Conservation (phyloP, 1,139 yeast genomes). For the Candida tropicalis region DNA sequence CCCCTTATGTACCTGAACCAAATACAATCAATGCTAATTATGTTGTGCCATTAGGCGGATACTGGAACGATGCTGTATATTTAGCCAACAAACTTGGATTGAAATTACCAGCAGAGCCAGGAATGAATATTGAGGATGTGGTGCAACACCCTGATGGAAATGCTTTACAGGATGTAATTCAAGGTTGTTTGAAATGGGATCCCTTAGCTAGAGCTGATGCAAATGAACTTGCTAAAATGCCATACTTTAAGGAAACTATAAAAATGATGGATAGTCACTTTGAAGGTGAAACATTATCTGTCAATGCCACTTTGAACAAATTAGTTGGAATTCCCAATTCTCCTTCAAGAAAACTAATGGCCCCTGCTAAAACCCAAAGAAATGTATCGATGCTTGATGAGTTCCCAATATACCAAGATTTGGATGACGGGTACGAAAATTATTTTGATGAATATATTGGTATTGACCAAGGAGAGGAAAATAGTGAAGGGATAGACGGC, state of each 20-base stretch:
- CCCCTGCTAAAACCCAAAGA: background rate
- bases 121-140: conserved; percentile 29
- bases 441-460: conserved; percentile 19
- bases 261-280: conserved; percentile 13
- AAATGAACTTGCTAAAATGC: conserved; percentile 45
- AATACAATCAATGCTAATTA: conserved; percentile 14
- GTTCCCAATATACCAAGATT: conserved; percentile 22
- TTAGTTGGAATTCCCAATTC: conserved; percentile 14
- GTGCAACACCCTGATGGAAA: conserved; percentile 25
- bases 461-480: background rate
- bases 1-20: conserved; percentile 44
- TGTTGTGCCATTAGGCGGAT: conserved; percentile 60
- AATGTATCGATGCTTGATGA: conserved; percentile 5
- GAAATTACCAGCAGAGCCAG: conserved; percentile 47
- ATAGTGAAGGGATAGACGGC: conserved; percentile 1
- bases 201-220: conserved; percentile 58
- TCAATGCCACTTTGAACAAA: conserved; percentile 11
- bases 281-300: conserved; percentile 10
- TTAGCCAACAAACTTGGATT: conserved; percentile 57
- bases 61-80: conserved; percentile 61
- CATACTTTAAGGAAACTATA: conserved; percentile 52
- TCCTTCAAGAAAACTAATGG: conserved; percentile 9
- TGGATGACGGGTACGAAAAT: conserved; percentile 31
- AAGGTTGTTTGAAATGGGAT: conserved; percentile 65
- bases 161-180: conserved; percentile 52